Conservation (phyloP, 2,329 filamentous ascomycete genomes). For the Hypoxylon sp. region DNA sequence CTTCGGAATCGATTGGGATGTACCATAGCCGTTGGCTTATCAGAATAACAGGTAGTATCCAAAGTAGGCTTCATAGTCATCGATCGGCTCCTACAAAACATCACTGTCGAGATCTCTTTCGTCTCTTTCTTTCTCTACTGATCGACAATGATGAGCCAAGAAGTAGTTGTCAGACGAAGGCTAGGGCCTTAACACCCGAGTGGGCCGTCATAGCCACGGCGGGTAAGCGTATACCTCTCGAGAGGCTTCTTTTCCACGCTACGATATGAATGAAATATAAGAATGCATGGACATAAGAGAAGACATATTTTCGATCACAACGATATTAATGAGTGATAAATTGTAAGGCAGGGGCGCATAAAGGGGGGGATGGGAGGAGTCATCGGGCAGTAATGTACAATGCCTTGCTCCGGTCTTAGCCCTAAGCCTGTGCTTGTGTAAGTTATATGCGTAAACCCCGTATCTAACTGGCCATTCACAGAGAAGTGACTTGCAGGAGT, state of each 20-base stretch:
- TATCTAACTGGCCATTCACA: conserved; percentile 21
- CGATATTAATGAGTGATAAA: neutral
- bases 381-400: conserved; percentile 32
- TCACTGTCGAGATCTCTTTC: neutral
- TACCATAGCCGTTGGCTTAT: neutral
- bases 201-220: neutral
- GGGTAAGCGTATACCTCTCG: neutral
- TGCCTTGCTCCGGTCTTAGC: conserved; percentile 16
- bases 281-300: neutral
- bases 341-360: conserved; percentile 20
- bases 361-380: neutral
- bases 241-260: neutral
- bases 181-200: neutral
- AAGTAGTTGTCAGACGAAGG: neutral
- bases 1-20: neutral
- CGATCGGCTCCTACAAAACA: neutral
- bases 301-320: neutral
- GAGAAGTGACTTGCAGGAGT: conserved; percentile 9
- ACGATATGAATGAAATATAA: neutral
- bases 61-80: neutral
- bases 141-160: neutral
- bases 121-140: neutral
- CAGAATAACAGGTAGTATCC: neutral
- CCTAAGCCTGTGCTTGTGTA: conserved; percentile 10
- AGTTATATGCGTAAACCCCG: conserved; percentile 11